phyloP scores from a whole-genome alignment of 345 rosid genomes.

The Erodium maritimum region DNA sequence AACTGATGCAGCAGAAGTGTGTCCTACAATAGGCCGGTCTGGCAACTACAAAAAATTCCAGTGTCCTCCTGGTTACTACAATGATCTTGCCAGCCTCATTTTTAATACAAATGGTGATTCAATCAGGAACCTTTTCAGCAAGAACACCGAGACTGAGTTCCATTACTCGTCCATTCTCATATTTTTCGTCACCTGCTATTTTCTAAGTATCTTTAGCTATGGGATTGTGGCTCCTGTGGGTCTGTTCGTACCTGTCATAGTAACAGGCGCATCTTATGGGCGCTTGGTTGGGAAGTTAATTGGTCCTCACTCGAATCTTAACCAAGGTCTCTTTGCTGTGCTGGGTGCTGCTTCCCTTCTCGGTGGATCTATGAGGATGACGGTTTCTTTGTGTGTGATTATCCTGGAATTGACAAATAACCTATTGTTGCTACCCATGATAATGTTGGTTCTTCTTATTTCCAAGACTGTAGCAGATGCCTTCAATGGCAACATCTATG shows the following conservation, averaged over 20 bases:
- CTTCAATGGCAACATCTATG: constrained; percentile 65
- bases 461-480: constrained; percentile 94
- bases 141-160: constrained; percentile 63
- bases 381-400: constrained; percentile 79
- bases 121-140: constrained; percentile 86
- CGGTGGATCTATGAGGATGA: constrained; percentile 94
- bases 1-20: constrained; percentile 47
- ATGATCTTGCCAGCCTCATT: constrained; percentile 91
- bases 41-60: constrained; percentile 92
- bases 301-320: constrained; percentile 43
- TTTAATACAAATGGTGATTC: constrained; percentile 92
- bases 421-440: constrained; percentile 69
- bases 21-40: constrained; percentile 87
- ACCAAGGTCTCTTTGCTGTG: constrained; percentile 80
- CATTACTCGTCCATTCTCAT: constrained; percentile 47
- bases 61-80: constrained; percentile 65
- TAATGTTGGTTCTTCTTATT: constrained; percentile 84
- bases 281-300: constrained; percentile 71
- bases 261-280: constrained; percentile 84
- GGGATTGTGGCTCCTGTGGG: constrained; percentile 86
- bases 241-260: constrained; percentile 84
- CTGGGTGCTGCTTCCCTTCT: constrained; percentile 90
- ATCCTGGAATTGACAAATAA: constrained; percentile 83
- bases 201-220: constrained; percentile 65
- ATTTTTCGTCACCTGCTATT: constrained; percentile 64